A percentile compares a stretch with the other conserved stretches of the same genome.
phyloP scores from a whole-genome alignment of 306 rosid species.

The Cucurbita moschata region DNA sequence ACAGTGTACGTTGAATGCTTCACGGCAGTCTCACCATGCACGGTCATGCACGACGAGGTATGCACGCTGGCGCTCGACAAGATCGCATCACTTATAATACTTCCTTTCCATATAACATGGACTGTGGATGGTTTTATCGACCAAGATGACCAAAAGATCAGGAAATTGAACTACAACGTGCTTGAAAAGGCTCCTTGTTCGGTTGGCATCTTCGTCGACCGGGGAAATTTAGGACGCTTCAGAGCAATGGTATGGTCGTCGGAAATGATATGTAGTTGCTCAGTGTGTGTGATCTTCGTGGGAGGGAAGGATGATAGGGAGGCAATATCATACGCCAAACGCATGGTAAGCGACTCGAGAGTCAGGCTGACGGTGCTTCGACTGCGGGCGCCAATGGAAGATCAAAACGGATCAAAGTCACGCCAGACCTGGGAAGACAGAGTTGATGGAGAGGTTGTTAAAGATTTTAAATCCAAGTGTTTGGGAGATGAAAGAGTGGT shows the following conservation, averaged over 20 bases:
- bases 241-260: constrained; percentile 7
- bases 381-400: background rate
- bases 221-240: constrained; percentile 19
- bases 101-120: constrained; percentile 57
- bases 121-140: constrained; percentile 31
- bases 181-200: constrained; percentile 62
- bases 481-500: background rate
- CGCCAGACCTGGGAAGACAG: background rate
- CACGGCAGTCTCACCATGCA: constrained; percentile 46
- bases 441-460: constrained; percentile 5
- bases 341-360: constrained; percentile 24
- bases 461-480: background rate
- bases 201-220: constrained; percentile 33
- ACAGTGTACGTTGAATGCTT: constrained; percentile 17
- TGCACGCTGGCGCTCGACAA: constrained; percentile 49
- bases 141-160: constrained; percentile 19
- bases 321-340: constrained; percentile 26
- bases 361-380: constrained; percentile 15
- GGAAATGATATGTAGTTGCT: background rate
- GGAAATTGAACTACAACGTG: constrained; percentile 30
- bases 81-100: constrained; percentile 32
- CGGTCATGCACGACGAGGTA: constrained; percentile 54
- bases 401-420: background rate
- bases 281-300: constrained; percentile 36
- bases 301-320: constrained; percentile 71